These are phyloP conservation scores for Amauroascus niger DNA, from an alignment of 2,329 filamentous ascomycete genomes.

Conservation along the genomic window DNA sequence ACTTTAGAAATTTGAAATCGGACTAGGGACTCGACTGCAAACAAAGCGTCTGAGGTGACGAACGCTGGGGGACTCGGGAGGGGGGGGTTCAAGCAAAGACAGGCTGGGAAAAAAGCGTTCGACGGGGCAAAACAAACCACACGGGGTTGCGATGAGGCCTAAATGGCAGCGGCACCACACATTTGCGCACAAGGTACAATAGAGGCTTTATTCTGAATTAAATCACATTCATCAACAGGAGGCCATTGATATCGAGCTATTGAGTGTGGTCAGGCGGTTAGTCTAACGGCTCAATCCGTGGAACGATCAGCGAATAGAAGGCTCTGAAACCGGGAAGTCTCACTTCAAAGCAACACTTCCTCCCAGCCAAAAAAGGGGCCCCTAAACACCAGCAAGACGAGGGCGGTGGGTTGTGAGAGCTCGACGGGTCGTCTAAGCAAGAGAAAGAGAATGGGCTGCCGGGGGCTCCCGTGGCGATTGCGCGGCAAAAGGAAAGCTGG, in stretches of 20 bases:
- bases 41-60: constrained; percentile 4
- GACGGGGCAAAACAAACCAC: neutral
- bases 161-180: neutral
- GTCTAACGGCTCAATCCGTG: neutral
- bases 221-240: neutral
- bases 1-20: constrained; percentile 6
- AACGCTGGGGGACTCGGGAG: constrained; percentile 4
- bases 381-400: no score
- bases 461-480: neutral
- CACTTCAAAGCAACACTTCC: neutral
- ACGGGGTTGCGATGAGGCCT: neutral
- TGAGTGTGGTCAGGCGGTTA: neutral
- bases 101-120: neutral
- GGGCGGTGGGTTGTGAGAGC: no score
- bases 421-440: no score
- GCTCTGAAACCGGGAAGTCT: constrained; percentile 4
- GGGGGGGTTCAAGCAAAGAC: neutral
- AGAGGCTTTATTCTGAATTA: neutral
- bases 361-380: neutral
- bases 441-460: no score
- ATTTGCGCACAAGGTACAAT: neutral
- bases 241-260: neutral
- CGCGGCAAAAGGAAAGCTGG: no score
- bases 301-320: constrained; percentile 2
- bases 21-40: constrained; percentile 9